A percentile compares a stretch with the other conserved stretches of the same genome.
Conservation (phyloP, 345 rosid genomes). For the Hibiscus syriacus region DNA sequence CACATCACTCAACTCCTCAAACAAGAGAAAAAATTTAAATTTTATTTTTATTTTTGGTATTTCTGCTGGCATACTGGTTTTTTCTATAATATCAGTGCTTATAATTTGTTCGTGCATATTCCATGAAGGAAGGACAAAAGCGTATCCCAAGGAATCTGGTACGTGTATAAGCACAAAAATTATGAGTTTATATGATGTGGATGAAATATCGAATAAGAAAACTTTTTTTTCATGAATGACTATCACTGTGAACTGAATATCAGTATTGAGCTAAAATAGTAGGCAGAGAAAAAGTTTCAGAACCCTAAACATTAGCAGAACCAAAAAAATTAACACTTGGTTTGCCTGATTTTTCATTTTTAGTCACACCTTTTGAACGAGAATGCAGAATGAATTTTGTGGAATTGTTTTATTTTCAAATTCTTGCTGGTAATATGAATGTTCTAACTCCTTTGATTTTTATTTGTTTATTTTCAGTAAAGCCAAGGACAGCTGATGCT, state of each 20-base stretch:
- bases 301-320: neutral
- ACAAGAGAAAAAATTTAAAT: slow-evolving; percentile 48
- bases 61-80: slow-evolving; percentile 53
- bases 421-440: neutral
- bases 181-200: neutral
- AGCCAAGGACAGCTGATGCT: slow-evolving; percentile 43
- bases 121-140: slow-evolving; percentile 42
- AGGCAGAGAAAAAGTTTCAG: neutral
- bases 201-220: neutral
- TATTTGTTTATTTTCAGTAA: slow-evolving; percentile 44
- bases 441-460: neutral
- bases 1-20: slow-evolving; percentile 29
- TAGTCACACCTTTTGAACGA: neutral
- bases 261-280: neutral
- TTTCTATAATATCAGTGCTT: slow-evolving; percentile 50
- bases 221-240: neutral
- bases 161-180: slow-evolving; percentile 25
- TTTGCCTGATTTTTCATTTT: neutral
- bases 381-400: neutral
- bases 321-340: neutral
- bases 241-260: neutral
- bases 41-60: slow-evolving; percentile 52
- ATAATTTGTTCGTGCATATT: slow-evolving; percentile 54
- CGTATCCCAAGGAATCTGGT: slow-evolving; percentile 49
- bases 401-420: neutral